Evolutionary conservation across 345 rosid species (phyloP).

Genomic region (Bruguiera sexangula): DNA sequence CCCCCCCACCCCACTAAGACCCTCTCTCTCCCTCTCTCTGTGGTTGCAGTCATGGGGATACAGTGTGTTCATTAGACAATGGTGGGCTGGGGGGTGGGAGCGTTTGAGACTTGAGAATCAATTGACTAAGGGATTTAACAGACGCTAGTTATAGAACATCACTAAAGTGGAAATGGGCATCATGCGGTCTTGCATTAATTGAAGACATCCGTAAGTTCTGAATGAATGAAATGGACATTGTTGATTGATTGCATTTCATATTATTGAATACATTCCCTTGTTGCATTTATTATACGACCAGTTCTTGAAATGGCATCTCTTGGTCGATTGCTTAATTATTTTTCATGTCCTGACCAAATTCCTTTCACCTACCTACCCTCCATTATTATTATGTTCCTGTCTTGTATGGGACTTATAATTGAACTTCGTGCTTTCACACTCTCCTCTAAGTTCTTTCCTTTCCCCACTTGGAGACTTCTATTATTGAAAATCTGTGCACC

Average conservation of each 20-base stretch:
- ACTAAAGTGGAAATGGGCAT: slow-evolving; percentile 9
- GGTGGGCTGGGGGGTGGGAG: no score
- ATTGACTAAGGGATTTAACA: no score
- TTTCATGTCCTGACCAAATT: not conserved
- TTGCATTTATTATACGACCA: slow-evolving; percentile 56
- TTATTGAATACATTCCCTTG: slow-evolving; percentile 39
- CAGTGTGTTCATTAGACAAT: no score
- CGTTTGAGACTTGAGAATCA: no score
- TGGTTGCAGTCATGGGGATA: not conserved
- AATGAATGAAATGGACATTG: slow-evolving; percentile 10
- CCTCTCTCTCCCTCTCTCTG: slow-evolving; percentile 8
- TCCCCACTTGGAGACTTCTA: not conserved
- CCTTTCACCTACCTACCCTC: not conserved
- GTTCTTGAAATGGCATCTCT: slow-evolving; percentile 8
- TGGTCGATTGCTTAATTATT: slow-evolving; percentile 3
- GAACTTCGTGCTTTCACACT: not conserved
- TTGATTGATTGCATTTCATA: slow-evolving; percentile 23
- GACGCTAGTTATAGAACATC: slow-evolving; percentile 1
- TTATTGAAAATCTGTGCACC: not conserved
- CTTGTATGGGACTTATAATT: not conserved
- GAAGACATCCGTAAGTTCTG: not conserved
- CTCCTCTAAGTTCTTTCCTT: not conserved
- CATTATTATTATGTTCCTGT: slow-evolving; percentile 1
- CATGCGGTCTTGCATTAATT: slow-evolving; percentile 10
- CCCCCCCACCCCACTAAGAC: slow-evolving; percentile 12